Percentiles rank a stretch among this genome's conserved stretches.
Evolutionary conservation across 495 filamentous ascomycete genomes (phyloP).

Genomic region (Hypoxylon fuscum): DNA sequence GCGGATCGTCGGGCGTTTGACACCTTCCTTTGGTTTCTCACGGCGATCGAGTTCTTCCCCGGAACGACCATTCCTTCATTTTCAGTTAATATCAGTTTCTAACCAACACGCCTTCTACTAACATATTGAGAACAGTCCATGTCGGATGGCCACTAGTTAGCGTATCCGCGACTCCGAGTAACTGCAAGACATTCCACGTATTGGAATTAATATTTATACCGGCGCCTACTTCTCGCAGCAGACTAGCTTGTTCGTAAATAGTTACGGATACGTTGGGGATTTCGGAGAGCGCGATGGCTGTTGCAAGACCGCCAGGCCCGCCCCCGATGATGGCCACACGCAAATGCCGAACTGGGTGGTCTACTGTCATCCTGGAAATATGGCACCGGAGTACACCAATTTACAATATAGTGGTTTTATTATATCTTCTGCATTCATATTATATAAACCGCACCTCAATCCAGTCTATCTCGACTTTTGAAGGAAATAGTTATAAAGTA

Average conservation of each 20-base stretch:
- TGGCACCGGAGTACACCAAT: neutral
- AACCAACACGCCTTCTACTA: neutral
- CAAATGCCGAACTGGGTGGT: constrained; percentile 11
- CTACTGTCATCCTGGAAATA: constrained; percentile 29
- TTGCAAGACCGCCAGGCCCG: constrained; percentile 58
- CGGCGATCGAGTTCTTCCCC: constrained; percentile 42
- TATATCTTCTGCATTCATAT: no score
- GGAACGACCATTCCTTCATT: constrained; percentile 44
- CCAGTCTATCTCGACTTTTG: neutral
- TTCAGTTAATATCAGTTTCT: constrained; percentile 6
- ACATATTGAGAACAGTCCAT: constrained; percentile 43
- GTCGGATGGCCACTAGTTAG: constrained; percentile 47
- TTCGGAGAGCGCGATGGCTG: constrained; percentile 59
- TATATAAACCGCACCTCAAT: no score
- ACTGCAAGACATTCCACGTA: constrained; percentile 56
- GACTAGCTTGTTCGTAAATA: constrained; percentile 59
- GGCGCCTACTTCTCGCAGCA: constrained; percentile 59
- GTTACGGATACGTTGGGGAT: constrained; percentile 54
- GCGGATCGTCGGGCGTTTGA: constrained; percentile 37
- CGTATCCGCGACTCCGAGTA: constrained; percentile 54
- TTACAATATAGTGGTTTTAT: no score
- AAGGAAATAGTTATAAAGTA: constrained; percentile 24
- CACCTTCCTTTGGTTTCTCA: constrained; percentile 19
- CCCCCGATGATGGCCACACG: constrained; percentile 55
- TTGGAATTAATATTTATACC: constrained; percentile 56